These are phyloP conservation scores for Paraconiothyrium sp. DNA, from an alignment of 2,329 filamentous ascomycete genomes.

Conservation along the genomic window DNA sequence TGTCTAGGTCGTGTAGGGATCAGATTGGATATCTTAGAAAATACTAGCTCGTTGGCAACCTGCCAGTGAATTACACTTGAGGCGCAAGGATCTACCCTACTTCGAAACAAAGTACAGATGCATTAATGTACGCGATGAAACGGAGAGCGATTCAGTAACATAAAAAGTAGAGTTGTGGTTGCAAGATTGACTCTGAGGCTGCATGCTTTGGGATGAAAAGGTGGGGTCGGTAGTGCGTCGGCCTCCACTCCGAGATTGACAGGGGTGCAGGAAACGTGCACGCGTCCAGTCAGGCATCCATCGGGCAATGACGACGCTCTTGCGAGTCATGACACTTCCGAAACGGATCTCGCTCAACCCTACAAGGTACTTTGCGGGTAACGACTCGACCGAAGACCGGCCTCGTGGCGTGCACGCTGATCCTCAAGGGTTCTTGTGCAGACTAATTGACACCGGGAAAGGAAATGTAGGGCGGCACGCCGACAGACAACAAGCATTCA, in stretches of 20 bases:
- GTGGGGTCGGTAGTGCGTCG: conserved; percentile 2
- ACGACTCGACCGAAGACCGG: background rate
- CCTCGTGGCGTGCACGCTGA: conserved; percentile 1
- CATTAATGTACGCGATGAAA: background rate
- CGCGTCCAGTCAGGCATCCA: conserved; percentile 9
- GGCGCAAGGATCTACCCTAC: background rate
- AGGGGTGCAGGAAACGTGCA: conserved; percentile 18
- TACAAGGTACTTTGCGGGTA: background rate
- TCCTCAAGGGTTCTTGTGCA: background rate
- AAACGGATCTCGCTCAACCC: background rate
- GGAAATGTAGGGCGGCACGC: background rate
- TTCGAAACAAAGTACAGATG: background rate
- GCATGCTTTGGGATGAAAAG: background rate
- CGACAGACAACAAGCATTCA: conserved; percentile 16
- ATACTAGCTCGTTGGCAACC: background rate
- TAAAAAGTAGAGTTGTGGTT: no score
- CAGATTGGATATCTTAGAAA: background rate
- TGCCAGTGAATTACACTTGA: background rate
- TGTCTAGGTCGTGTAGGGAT: background rate
- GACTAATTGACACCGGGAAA: background rate
- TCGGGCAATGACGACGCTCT: background rate
- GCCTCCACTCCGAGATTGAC: background rate
- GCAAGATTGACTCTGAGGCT: background rate
- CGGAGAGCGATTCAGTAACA: background rate
- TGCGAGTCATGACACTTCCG: conserved; percentile 20